phyloP scores from a whole-genome alignment of 2,329 filamentous ascomycete species.

The Myriangium duriaei region DNA sequence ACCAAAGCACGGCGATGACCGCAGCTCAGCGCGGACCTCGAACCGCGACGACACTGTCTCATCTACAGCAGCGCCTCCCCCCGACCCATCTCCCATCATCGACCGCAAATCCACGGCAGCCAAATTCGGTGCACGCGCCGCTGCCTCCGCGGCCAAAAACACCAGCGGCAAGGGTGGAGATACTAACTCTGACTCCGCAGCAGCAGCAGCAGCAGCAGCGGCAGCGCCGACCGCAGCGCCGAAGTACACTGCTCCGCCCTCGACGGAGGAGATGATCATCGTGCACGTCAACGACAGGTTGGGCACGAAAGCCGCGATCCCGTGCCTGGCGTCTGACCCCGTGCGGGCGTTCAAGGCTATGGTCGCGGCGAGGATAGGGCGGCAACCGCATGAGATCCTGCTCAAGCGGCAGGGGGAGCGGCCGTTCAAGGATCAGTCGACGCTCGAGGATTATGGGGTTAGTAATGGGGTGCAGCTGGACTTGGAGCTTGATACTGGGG shows the following conservation, averaged over 20 bases:
- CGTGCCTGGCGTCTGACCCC: constrained; percentile 72
- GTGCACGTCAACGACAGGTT: constrained; percentile 91
- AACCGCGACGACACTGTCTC: constrained; percentile 6
- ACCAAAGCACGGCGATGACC: constrained; percentile 6
- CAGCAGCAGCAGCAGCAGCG: constrained; percentile 18
- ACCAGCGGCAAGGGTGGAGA: background rate
- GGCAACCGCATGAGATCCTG: constrained; percentile 82
- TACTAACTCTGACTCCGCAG: constrained; percentile 1
- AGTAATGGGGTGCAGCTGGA: constrained; percentile 66
- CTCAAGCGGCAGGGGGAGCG: constrained; percentile 83
- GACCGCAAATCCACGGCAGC: constrained; percentile 5
- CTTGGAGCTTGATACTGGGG: constrained; percentile 30
- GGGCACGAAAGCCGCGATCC: constrained; percentile 88
- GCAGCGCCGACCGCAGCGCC: constrained; percentile 13
- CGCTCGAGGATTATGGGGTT: constrained; percentile 83
- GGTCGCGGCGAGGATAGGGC: constrained; percentile 78
- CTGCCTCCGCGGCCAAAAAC: constrained; percentile 12
- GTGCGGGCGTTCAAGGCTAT: constrained; percentile 82
- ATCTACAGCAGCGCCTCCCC: constrained; percentile 4
- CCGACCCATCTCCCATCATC: constrained; percentile 6
- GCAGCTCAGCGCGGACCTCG: constrained; percentile 3
- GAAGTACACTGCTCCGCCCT: constrained; percentile 19
- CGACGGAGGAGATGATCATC: constrained; percentile 73
- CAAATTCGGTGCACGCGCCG: constrained; percentile 7
- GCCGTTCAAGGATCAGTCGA: constrained; percentile 85